phyloP scores from a whole-genome alignment of 305 asterid species.

The Fraxinus greggii region DNA sequence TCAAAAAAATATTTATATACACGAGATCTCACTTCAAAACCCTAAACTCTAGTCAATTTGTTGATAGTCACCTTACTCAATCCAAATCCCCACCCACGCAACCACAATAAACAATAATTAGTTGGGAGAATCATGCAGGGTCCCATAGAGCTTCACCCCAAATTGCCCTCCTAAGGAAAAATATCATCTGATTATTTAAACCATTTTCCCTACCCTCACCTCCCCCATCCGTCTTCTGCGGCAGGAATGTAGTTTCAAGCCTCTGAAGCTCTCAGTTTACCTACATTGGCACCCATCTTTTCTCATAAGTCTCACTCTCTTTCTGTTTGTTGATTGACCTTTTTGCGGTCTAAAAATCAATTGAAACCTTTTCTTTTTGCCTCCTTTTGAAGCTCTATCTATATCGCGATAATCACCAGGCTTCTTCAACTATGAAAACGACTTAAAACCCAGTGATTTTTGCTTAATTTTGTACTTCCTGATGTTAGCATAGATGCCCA shows the following conservation, averaged over 20 bases:
- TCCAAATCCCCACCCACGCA: background rate
- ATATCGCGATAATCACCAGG: slow-evolving; percentile 21
- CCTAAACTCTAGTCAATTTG: background rate
- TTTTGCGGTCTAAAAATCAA: background rate
- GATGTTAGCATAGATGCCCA: slow-evolving; percentile 25
- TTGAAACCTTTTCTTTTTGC: slow-evolving; percentile 14
- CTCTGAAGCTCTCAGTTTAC: slow-evolving; percentile 21
- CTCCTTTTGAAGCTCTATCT: slow-evolving; percentile 11
- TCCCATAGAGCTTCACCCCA: background rate
- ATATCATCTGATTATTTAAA: background rate
- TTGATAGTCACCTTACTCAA: background rate
- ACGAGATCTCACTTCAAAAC: background rate
- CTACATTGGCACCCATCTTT: background rate
- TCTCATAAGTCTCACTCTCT: background rate
- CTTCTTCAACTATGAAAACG: slow-evolving; percentile 17
- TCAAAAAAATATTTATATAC: no score
- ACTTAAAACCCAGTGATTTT: slow-evolving; percentile 3
- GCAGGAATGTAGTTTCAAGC: slow-evolving; percentile 22
- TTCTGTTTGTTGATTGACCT: background rate
- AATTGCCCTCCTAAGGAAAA: background rate
- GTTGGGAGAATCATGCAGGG: background rate
- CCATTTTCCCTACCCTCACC: slow-evolving; percentile 6
- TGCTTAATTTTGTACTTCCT: background rate
- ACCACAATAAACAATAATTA: background rate
- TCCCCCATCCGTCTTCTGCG: slow-evolving; percentile 24